These are phyloP conservation scores for Ascosphaera aggregata DNA, from an alignment of 2,329 filamentous ascomycete species.

Conservation along the genomic window DNA sequence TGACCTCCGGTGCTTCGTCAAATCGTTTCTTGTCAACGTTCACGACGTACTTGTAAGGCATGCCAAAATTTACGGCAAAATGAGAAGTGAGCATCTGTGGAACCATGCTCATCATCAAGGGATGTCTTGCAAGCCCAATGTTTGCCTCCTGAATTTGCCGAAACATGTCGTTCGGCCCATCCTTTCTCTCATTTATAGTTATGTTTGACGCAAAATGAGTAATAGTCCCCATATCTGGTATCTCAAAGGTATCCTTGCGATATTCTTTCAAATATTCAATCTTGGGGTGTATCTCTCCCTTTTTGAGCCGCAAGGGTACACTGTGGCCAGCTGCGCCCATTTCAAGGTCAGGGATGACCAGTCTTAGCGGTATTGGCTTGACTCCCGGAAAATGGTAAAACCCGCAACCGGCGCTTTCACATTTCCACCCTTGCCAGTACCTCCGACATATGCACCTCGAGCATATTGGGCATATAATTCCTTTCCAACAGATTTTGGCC, in stretches of 20 bases:
- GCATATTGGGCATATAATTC: constrained; percentile 44
- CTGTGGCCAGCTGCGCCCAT: constrained; percentile 8
- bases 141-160: constrained; percentile 21
- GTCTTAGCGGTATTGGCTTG: constrained; percentile 11
- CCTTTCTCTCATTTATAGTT: constrained; percentile 24
- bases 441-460: constrained; percentile 35
- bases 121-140: constrained; percentile 24
- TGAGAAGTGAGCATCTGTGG: constrained; percentile 20
- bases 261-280: constrained; percentile 10
- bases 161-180: constrained; percentile 41
- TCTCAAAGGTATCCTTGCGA: constrained; percentile 12
- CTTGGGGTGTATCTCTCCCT: not conserved
- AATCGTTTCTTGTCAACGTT: constrained; percentile 22
- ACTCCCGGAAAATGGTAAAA: constrained; percentile 18
- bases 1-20: constrained; percentile 16
- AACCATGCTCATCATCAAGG: constrained; percentile 11
- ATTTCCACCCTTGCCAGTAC: constrained; percentile 39
- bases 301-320: constrained; percentile 3
- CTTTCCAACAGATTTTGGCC: constrained; percentile 30
- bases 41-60: constrained; percentile 37
- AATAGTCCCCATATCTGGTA: constrained; percentile 21
- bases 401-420: constrained; percentile 27
- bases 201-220: constrained; percentile 33
- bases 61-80: constrained; percentile 29
- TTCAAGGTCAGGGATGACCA: constrained; percentile 13